A percentile compares a stretch with the other conserved stretches of the same genome.
phyloP scores from a whole-genome alignment of 805 yeast species.

The Metschnikowia matae region DNA sequence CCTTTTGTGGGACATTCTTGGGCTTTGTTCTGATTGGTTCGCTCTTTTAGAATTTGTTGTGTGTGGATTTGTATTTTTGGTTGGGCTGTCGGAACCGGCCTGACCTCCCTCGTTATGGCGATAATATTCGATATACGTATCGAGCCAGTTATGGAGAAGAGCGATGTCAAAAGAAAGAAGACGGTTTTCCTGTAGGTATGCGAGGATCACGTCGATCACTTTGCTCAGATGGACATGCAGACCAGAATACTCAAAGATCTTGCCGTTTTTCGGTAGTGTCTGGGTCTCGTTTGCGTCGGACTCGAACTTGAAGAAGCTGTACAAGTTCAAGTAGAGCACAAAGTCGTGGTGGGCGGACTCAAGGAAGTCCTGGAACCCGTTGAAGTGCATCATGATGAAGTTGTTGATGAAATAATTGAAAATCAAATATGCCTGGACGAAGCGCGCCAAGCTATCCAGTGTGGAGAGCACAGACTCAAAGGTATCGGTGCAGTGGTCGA shows the following conservation, averaged over 20 bases:
- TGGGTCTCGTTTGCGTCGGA: background rate
- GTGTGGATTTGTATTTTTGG: too few relatives aligned
- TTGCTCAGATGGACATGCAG: background rate
- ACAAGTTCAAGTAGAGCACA: slow-evolving; percentile 38
- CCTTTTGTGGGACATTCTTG: background rate
- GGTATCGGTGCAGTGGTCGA: slow-evolving; percentile 37
- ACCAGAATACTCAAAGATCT: background rate
- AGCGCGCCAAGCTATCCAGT: slow-evolving; percentile 19
- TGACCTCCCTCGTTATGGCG: slow-evolving; percentile 9
- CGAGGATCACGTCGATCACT: slow-evolving; percentile 13
- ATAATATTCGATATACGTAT: slow-evolving; percentile 36
- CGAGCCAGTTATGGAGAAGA: slow-evolving; percentile 36
- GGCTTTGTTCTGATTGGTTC: background rate
- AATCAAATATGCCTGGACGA: slow-evolving; percentile 37
- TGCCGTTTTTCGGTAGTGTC: background rate
- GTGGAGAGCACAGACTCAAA: slow-evolving; percentile 28
- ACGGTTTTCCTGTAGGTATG: slow-evolving; percentile 27
- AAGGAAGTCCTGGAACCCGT: slow-evolving; percentile 39
- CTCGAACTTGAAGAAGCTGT: slow-evolving; percentile 36
- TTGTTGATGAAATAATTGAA: slow-evolving; percentile 42
- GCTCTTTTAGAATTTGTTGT: too few relatives aligned
- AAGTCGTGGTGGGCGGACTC: slow-evolving; percentile 36
- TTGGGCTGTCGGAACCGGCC: background rate
- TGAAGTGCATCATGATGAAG: slow-evolving; percentile 39
- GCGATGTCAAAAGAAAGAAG: slow-evolving; percentile 33